Conservation (phyloP, 176 grass and related monocot genomes). For the Oryza glaberrima region DNA sequence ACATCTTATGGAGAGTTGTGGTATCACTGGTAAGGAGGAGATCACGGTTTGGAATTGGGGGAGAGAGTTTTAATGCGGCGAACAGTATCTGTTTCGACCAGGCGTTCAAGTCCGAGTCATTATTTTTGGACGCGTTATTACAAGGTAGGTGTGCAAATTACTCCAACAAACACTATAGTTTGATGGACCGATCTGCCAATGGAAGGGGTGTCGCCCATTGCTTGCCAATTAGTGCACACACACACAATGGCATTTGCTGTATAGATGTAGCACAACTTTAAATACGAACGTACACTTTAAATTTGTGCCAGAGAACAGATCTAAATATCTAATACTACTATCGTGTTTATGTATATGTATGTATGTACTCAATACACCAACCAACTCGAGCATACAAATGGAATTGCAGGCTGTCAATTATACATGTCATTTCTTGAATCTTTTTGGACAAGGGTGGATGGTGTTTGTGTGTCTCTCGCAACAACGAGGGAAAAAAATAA, state of each 20-base stretch:
- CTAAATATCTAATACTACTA: neutral
- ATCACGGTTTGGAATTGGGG: neutral
- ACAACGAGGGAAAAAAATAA: constrained; percentile 41
- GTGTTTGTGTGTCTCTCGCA: constrained; percentile 39
- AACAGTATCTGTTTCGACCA: neutral
- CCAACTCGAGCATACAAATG: neutral
- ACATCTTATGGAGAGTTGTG: neutral
- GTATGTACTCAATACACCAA: neutral
- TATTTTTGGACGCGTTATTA: neutral
- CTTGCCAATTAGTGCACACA: neutral
- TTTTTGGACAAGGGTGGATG: constrained; percentile 41
- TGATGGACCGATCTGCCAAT: neutral
- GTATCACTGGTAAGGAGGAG: neutral
- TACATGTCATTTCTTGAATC: constrained; percentile 46
- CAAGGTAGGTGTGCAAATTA: neutral
- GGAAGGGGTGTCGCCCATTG: neutral
- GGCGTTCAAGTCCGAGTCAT: neutral
- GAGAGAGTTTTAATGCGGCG: neutral
- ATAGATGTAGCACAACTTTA: neutral
- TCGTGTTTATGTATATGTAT: neutral
- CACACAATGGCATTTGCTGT: neutral
- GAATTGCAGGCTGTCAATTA: constrained; percentile 38
- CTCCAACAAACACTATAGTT: neutral
- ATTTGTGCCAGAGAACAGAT: neutral
- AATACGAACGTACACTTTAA: neutral